phyloP scores from a whole-genome alignment of 768 basidiomycete species.

The Collybia mongolica region DNA sequence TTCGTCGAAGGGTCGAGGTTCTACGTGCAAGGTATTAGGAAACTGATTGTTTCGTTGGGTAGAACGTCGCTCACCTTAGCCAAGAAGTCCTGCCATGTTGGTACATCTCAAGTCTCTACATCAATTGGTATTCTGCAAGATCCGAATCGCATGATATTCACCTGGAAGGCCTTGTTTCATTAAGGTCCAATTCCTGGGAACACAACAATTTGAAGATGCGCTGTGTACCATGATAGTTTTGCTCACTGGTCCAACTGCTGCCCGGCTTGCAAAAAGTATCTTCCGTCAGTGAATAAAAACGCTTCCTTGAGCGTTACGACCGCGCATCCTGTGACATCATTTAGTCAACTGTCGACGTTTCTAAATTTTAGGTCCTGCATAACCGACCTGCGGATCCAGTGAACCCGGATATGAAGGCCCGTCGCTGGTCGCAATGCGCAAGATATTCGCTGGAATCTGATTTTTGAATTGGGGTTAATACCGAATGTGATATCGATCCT shows the following conservation, averaged over 20 bases:
- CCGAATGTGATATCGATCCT: not conserved
- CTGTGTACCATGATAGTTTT: too few species aligned
- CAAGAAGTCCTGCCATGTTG: constrained; percentile 88
- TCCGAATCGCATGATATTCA: constrained; percentile 19
- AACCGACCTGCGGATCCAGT: constrained; percentile 84
- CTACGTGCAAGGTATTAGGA: constrained; percentile 28
- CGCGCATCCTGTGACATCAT: constrained; percentile 57
- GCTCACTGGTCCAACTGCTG: constrained; percentile 82
- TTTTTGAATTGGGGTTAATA: not conserved
- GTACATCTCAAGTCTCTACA: constrained; percentile 56
- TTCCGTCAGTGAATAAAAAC: constrained; percentile 89
- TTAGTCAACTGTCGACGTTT: not conserved
- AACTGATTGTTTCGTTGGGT: not conserved
- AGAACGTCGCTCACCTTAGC: constrained; percentile 47
- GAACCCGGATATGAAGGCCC: constrained; percentile 91
- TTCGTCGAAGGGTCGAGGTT: constrained; percentile 58
- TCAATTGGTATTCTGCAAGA: not conserved
- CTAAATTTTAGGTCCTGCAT: not conserved
- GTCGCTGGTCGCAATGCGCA: constrained; percentile 78
- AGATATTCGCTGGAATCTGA: constrained; percentile 89
- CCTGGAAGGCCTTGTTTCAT: constrained; percentile 92
- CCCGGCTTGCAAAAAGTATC: constrained; percentile 92
- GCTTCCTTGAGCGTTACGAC: constrained; percentile 71
- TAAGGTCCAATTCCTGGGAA: constrained; percentile 79
- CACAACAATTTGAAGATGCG: too few species aligned